phyloP scores from a whole-genome alignment of 2,329 filamentous ascomycete genomes.

The Reticulascus tulasneorum region DNA sequence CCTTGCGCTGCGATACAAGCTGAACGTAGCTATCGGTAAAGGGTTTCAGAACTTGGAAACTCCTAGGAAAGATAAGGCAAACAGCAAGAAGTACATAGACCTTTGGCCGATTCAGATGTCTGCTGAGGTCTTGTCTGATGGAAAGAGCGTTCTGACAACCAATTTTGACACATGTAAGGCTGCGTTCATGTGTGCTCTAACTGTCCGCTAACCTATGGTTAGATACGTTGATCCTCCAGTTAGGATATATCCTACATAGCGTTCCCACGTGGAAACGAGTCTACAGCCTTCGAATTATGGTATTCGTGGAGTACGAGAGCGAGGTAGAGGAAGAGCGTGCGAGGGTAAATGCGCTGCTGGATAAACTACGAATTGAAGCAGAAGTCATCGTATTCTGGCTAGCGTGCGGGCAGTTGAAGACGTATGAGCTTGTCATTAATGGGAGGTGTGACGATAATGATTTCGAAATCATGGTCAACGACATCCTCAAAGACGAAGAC shows the following conservation, averaged over 20 bases:
- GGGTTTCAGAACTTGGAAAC: constrained; percentile 75
- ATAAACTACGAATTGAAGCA: constrained; percentile 78
- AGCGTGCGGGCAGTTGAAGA: constrained; percentile 65
- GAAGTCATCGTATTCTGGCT: constrained; percentile 79
- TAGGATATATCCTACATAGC: constrained; percentile 79
- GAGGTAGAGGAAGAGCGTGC: constrained; percentile 76
- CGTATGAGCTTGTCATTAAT: constrained; percentile 76
- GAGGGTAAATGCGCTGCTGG: constrained; percentile 68
- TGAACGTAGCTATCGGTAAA: constrained; percentile 81
- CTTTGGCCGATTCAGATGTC: constrained; percentile 95
- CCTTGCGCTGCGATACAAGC: constrained; percentile 68
- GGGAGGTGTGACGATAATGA: constrained; percentile 44
- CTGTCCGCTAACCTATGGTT: neutral
- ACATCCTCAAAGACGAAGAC: constrained; percentile 64
- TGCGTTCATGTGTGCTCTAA: neutral
- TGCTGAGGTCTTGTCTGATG: constrained; percentile 68
- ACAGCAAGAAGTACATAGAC: constrained; percentile 75
- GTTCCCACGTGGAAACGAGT: constrained; percentile 75
- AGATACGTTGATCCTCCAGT: constrained; percentile 77
- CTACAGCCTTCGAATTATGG: constrained; percentile 71
- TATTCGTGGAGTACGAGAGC: constrained; percentile 85
- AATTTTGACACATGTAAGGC: constrained; percentile 84
- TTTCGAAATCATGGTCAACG: constrained; percentile 57
- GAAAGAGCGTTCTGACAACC: constrained; percentile 69
- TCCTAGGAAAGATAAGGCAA: constrained; percentile 53